These are phyloP conservation scores for Eruca vesicaria DNA, from an alignment of 441 rosid genomes.

Conservation along the genomic window DNA sequence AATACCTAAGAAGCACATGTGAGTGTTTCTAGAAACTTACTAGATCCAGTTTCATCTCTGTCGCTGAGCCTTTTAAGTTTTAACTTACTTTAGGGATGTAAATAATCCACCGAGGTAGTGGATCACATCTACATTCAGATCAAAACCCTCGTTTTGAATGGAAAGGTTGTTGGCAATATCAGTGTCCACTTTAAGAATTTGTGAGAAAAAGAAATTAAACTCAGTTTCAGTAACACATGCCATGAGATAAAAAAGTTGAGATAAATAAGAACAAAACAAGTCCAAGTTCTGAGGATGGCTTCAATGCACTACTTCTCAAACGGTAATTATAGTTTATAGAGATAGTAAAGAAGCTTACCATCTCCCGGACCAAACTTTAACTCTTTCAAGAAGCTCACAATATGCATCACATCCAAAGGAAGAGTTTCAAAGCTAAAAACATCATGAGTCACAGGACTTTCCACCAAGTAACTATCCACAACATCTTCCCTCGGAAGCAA, in stretches of 20 bases:
- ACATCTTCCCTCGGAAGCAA: slow-evolving; percentile 78
- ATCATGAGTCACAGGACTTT: slow-evolving; percentile 79
- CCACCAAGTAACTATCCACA: slow-evolving; percentile 79
- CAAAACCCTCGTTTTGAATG: not conserved
- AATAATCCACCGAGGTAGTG: too few species aligned
- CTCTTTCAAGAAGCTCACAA: slow-evolving; percentile 76
- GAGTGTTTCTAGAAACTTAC: not conserved
- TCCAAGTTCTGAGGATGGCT: slow-evolving; percentile 78
- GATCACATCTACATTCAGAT: not conserved
- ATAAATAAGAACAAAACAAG: slow-evolving; percentile 46
- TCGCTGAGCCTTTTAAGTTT: not conserved
- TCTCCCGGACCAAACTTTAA: slow-evolving; percentile 94
- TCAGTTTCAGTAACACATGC: slow-evolving; percentile 25
- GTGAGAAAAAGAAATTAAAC: slow-evolving; percentile 29
- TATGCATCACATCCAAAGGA: slow-evolving; percentile 91
- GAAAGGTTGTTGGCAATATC: too few species aligned
- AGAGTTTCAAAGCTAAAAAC: slow-evolving; percentile 94
- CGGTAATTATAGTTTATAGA: slow-evolving; percentile 86
- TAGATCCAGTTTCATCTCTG: not conserved
- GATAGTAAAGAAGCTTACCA: slow-evolving; percentile 91
- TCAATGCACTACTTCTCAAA: slow-evolving; percentile 48
- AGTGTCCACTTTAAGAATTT: not conserved
- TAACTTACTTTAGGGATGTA: not conserved
- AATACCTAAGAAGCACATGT: not conserved
- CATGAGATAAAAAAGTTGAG: not conserved